Evolutionary conservation across 345 rosid species (phyloP), one percentile per base, ranked within the genome.

Genomic region (Erucastrum elatum): DNA sequence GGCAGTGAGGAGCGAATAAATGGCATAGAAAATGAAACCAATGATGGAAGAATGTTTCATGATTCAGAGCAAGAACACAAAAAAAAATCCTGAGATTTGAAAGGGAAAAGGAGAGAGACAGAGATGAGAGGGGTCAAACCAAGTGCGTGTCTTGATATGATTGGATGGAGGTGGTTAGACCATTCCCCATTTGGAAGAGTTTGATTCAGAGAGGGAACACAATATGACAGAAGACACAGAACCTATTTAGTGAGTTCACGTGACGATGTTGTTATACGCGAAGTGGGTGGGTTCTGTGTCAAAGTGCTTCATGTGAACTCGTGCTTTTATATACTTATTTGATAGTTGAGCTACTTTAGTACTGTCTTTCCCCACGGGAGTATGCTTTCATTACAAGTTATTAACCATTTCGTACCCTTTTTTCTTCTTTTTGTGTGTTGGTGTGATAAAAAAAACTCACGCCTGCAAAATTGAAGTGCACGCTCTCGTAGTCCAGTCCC

Each of bases 201-300:
- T 46, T 15, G 55, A 49, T 21, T 9, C 31, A 63, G 27, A n/a
- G 59, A 65, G 72, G 72, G 68, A 64, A 71, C 81, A 71, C 21
- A 16, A 56, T 5, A 65, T 64, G 76, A 64, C 81, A 71, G 81
- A 56, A 31, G 55, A 71, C 37, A 16, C 60, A 41, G 68, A 58
- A 30, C 37, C 63, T 55, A 58, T 66, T 78, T 46, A 78, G 68
- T 58, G 81, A 66, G 41, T 78, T 78, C 81, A 78, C 77, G 81
- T 78, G 81, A 78, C 31, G 72, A 5, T 72, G 72, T 78, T 71
- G 72, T 58, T 64, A 66, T 71, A 66, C 1, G 66, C 6, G 59
- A 53, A 51, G 60, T 51, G 21, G 56, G 72, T 7, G 53, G 63
- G 12, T 68, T 72, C 15, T 51, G 64, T 49, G 68, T 55, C 41